A percentile compares a stretch with the other conserved stretches of the same genome.
These are phyloP conservation scores for Panellus pusillus DNA, from an alignment of 768 basidiomycete species.

Conservation along the genomic window DNA sequence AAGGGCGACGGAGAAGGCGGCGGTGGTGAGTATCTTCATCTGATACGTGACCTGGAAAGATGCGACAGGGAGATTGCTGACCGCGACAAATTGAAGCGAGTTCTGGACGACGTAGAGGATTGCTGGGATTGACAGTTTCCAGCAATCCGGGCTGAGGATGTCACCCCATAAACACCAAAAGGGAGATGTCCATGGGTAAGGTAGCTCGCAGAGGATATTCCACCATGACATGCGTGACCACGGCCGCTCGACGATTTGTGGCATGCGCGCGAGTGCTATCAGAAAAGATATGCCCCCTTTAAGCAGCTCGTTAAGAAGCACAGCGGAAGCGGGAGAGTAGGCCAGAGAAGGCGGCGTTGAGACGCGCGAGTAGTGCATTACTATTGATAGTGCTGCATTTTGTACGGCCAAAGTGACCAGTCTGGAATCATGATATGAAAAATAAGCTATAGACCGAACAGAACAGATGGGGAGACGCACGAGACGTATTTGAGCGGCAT, in stretches of 20 bases:
- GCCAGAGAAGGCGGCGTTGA: conserved; percentile 73
- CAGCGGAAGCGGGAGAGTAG: conserved; percentile 93
- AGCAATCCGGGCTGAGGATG: conserved; percentile 89
- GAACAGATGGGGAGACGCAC: conserved; percentile 42
- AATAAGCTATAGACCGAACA: neutral
- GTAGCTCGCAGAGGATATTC: conserved; percentile 35
- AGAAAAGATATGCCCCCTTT: conserved; percentile 91
- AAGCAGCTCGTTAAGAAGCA: conserved; percentile 90
- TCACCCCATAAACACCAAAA: conserved; percentile 63
- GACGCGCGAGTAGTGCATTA: conserved; percentile 98
- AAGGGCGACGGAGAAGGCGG: conserved; percentile 85
- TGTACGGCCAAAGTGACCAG: conserved; percentile 88
- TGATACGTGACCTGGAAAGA: conserved; percentile 98
- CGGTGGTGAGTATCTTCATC: conserved; percentile 98
- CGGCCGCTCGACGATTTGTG: conserved; percentile 40
- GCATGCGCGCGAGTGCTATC: conserved; percentile 68
- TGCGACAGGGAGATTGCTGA: conserved; percentile 92
- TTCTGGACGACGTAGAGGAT: conserved; percentile 95
- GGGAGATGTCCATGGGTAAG: conserved; percentile 47
- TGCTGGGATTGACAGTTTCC: conserved; percentile 97
- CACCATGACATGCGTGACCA: conserved; percentile 42
- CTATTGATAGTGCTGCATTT: conserved; percentile 92
- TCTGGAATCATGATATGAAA: conserved; percentile 6
- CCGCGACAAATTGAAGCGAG: conserved; percentile 94
- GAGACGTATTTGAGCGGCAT: conserved; percentile 80